A percentile compares a stretch with the other conserved stretches of the same genome.
These are phyloP conservation scores for Vitis rotundifolia DNA, from an alignment of 164 flowering plant genomes.

Conservation along the genomic window DNA sequence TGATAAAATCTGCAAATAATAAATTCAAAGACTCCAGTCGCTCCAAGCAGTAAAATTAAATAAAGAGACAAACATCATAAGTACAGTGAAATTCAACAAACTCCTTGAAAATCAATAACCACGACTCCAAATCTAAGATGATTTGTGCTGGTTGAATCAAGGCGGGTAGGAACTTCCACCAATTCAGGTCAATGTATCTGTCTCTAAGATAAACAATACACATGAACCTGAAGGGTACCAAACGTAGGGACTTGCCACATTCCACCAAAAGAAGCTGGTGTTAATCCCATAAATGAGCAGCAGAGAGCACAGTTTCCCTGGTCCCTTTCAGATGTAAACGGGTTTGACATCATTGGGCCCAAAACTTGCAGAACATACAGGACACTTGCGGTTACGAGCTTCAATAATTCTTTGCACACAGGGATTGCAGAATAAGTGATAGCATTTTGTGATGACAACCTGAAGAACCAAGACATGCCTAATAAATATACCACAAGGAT, in stretches of 20 bases:
- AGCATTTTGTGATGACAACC: constrained; percentile 98
- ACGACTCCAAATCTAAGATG: constrained; percentile 7
- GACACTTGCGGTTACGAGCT: constrained; percentile 83
- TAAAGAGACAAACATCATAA: constrained; percentile 3
- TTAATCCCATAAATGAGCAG: background rate
- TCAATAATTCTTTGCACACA: constrained; percentile 71
- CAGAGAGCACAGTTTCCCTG: background rate
- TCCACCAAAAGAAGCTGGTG: background rate
- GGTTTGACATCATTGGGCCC: constrained; percentile 90
- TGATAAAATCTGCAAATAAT: constrained; percentile 17
- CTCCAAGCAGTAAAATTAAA: constrained; percentile 7
- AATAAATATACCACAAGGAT: background rate
- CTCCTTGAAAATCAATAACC: constrained; percentile 2
- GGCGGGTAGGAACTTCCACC: constrained; percentile 1
- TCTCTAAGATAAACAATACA: background rate
- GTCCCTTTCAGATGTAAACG: constrained; percentile 65
- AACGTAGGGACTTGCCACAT: background rate
- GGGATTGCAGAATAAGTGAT: constrained; percentile 82
- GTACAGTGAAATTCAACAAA: background rate
- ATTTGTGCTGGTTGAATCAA: background rate
- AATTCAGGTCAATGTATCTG: background rate
- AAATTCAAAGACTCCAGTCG: constrained; percentile 10
- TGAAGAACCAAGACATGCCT: constrained; percentile 27
- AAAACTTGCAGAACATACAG: constrained; percentile 69
- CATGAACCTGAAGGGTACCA: constrained; percentile 2